Percentiles rank a stretch among this genome's conserved stretches.
phyloP scores from a whole-genome alignment of 2,329 filamentous ascomycete species.

The Geosmithia flava region DNA sequence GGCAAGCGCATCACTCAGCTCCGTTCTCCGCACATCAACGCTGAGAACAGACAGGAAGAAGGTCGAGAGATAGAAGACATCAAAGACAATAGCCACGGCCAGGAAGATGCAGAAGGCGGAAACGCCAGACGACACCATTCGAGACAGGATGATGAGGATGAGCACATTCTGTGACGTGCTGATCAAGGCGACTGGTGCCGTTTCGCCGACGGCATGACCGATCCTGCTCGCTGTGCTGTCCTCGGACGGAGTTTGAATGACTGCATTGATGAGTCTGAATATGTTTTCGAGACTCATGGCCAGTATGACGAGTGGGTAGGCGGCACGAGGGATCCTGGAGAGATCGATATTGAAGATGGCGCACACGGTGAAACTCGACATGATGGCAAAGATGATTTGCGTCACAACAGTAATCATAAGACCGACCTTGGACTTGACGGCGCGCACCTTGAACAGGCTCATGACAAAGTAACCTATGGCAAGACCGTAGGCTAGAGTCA shows the following conservation, averaged over 20 bases:
- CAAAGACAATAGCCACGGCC: conserved; percentile 61
- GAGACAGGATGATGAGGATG: conserved; percentile 53
- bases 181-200: conserved; percentile 55
- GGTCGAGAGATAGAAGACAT: conserved; percentile 67
- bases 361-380: conserved; percentile 71
- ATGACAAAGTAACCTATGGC: conserved; percentile 53
- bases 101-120: conserved; percentile 67
- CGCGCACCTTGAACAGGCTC: conserved; percentile 56
- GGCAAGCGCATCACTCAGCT: conserved; percentile 60
- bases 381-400: conserved; percentile 60
- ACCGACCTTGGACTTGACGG: conserved; percentile 64
- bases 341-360: conserved; percentile 64
- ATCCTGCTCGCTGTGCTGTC: conserved; percentile 58
- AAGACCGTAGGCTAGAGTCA: conserved; percentile 53
- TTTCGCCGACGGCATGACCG: conserved; percentile 61
- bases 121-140: conserved; percentile 55
- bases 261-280: conserved; percentile 65
- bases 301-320: conserved; percentile 66
- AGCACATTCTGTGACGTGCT: conserved; percentile 57
- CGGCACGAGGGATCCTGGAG: conserved; percentile 59
- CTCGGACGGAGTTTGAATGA: conserved; percentile 58
- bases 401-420: conserved; percentile 57
- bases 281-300: conserved; percentile 70
- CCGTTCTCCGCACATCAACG: conserved; percentile 64
- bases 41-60: conserved; percentile 72